These are phyloP conservation scores for Spathaspora boniae DNA, from an alignment of 805 yeast genomes.

Conservation along the genomic window DNA sequence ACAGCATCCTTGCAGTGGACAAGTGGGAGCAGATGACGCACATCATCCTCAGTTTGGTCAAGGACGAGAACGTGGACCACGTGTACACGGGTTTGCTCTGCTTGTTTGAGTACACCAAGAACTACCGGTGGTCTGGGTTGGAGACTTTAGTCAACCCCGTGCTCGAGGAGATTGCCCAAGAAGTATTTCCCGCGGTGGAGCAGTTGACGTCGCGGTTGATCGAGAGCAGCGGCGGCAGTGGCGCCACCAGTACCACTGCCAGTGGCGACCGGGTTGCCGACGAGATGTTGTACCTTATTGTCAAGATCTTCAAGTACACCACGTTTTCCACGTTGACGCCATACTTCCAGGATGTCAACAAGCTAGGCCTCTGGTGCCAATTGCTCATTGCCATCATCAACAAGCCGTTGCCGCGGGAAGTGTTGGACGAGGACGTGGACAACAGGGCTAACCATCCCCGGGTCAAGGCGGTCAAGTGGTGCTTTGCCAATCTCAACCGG, in stretches of 20 bases:
- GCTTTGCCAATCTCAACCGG: constrained; percentile 41
- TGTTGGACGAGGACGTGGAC: constrained; percentile 31
- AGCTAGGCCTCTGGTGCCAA: constrained; percentile 41
- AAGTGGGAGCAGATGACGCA: constrained; percentile 39
- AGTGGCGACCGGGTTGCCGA: constrained; percentile 13
- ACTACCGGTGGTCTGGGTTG: constrained; percentile 41
- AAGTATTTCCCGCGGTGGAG: constrained; percentile 37
- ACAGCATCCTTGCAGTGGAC: constrained; percentile 49
- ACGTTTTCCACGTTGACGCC: constrained; percentile 37
- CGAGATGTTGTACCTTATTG: constrained; percentile 37
- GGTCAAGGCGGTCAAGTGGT: constrained; percentile 42
- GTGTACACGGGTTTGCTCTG: constrained; percentile 39
- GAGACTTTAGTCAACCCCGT: constrained; percentile 42
- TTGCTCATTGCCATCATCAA: constrained; percentile 35
- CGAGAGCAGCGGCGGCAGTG: constrained; percentile 13
- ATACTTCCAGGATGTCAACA: constrained; percentile 32
- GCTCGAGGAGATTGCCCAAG: constrained; percentile 33
- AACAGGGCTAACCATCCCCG: constrained; percentile 37
- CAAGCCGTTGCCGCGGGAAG: constrained; percentile 34
- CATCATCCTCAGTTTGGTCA: constrained; percentile 36
- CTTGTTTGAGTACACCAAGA: constrained; percentile 38
- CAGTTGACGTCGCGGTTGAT: constrained; percentile 25
- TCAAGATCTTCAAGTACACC: constrained; percentile 39
- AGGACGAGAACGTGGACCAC: constrained; percentile 32
- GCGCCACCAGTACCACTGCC: too few relatives aligned